phyloP scores from a whole-genome alignment of 2,329 filamentous ascomycete genomes.

The Fusarium lateritium region DNA sequence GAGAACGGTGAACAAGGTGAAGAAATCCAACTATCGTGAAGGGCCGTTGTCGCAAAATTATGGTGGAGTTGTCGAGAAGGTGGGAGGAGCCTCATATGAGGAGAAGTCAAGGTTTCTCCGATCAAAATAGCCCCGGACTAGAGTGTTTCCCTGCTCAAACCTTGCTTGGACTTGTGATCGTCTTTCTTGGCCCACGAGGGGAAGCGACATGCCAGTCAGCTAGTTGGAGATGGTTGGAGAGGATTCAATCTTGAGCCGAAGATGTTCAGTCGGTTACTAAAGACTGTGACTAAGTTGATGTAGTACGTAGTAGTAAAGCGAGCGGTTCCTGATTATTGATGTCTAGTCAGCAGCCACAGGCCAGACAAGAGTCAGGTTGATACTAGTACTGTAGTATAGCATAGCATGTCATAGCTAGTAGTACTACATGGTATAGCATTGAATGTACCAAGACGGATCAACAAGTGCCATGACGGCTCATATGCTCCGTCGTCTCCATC shows the following conservation, averaged over 20 bases:
- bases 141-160: slow-evolving; percentile 10
- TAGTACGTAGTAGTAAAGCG: neutral
- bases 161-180: neutral
- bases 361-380: slow-evolving; percentile 6
- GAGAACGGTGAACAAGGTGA: slow-evolving; percentile 19
- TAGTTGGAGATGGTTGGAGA: slow-evolving; percentile 29
- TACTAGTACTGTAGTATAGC: neutral
- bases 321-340: neutral
- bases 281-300: slow-evolving; percentile 9
- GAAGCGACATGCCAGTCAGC: neutral
- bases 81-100: slow-evolving; percentile 39
- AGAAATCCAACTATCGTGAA: slow-evolving; percentile 43
- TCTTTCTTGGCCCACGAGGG: slow-evolving; percentile 5
- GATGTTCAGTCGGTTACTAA: slow-evolving; percentile 6
- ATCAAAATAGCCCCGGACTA: slow-evolving; percentile 15
- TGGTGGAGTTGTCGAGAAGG: slow-evolving; percentile 41
- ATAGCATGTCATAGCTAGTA: neutral
- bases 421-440: neutral
- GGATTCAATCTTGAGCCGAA: slow-evolving; percentile 3
- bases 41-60: slow-evolving; percentile 28
- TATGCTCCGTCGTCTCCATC: slow-evolving; percentile 26
- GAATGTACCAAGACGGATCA: slow-evolving; percentile 2
- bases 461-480: slow-evolving; percentile 19
- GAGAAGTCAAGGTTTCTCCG: slow-evolving; percentile 29
- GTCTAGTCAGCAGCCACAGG: slow-evolving; percentile 3